Conservation (phyloP, 2,329 filamentous ascomycete genomes). For the Daldinia eschscholtzii region DNA sequence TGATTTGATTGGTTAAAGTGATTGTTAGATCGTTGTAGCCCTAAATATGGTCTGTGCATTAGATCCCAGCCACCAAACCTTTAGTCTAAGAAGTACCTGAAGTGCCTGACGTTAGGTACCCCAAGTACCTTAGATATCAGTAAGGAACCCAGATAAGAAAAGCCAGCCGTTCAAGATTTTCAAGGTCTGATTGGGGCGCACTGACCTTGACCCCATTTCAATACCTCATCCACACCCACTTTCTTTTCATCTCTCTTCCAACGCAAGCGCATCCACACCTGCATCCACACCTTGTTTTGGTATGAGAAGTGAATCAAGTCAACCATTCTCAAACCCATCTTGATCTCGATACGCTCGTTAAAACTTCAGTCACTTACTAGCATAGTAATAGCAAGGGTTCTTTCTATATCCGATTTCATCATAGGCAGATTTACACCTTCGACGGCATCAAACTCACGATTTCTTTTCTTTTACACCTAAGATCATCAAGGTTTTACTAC, state of each 20-base stretch:
- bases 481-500: not conserved
- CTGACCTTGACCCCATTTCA: constrained; percentile 9
- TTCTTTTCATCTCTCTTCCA: constrained; percentile 25
- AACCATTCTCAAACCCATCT: constrained; percentile 5
- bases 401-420: not conserved
- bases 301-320: constrained; percentile 5
- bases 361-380: not conserved
- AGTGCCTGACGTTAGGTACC: not conserved
- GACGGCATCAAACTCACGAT: not conserved
- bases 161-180: constrained; percentile 32
- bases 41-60: constrained; percentile 37
- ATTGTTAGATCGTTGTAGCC: constrained; percentile 30
- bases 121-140: not conserved
- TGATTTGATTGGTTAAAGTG: constrained; percentile 27
- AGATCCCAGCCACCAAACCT: constrained; percentile 26
- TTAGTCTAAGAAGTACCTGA: constrained; percentile 22
- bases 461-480: not conserved
- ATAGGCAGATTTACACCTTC: not conserved
- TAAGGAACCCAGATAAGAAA: not conserved
- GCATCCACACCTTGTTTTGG: constrained; percentile 9
- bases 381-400: too few species aligned
- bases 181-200: constrained; percentile 3
- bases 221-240: constrained; percentile 8
- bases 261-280: constrained; percentile 6
- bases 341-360: not conserved